Evolutionary conservation across 768 basidiomycete species (phyloP), one percentile per base, ranked within the genome.

Genomic region (Rhizopogon rudus): DNA sequence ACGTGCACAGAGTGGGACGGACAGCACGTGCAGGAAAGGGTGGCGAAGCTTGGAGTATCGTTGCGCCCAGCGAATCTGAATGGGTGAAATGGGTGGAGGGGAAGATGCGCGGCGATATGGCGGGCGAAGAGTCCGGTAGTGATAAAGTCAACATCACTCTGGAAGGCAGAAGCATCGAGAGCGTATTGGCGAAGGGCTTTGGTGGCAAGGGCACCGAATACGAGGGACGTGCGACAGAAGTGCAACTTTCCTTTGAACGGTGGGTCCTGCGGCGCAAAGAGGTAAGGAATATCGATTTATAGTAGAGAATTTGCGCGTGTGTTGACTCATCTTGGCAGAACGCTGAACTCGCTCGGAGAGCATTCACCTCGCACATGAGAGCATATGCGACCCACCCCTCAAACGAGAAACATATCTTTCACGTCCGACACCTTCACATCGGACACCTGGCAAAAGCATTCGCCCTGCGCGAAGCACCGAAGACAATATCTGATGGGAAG

Each of bases 371-470:
- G 0, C 93, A 96, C 69, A 85, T 98, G 76, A 83, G 96, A 52
- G 97, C 97, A 0, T 99, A 98, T 70, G 88, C 97, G 31, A 99
- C 97, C 0, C 97, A 99, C 72, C 95, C 97, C 0, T 81, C 89
- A 14, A 85, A 87, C 57, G 97, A 98, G 70, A 99, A 98, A 65
- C 86, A 93, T 60, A 91, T 98, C 51, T 99, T 99, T 77, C 95
- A 98, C 70, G 86, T 98, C 56, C 88, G 89, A 14, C 84, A 96
- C 66, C 79, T 98, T 8, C 97, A 99, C 66, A 80, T 97, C 43
- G 97, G 97, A 1, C 97, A 99, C 74, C 72, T 93, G 44, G 93
- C 94, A 14, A 95, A 96, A 70, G 83, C 93, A 1, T 96, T 96
- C 64, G 91, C 90, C 1, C 76, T 95, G 59, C 88, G 93, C 31